Conservation (phyloP, 164 flowering plant species). For the Malania oleifera region DNA sequence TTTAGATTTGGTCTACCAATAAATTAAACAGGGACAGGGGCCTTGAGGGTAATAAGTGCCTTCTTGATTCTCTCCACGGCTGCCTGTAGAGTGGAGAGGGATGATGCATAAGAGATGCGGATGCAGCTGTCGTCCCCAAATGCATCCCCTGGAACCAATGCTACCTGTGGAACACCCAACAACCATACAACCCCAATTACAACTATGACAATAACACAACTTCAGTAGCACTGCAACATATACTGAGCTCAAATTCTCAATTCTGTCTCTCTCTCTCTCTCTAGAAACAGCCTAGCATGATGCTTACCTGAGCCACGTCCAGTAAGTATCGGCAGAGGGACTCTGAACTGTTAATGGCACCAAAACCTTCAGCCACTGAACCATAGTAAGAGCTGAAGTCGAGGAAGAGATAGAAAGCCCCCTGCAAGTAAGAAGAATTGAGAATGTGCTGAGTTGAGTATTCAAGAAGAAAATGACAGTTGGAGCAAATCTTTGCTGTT, state of each 20-base stretch:
- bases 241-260: background rate
- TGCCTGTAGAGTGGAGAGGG: constrained; percentile 63
- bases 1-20: background rate
- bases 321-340: constrained; percentile 80
- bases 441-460: background rate
- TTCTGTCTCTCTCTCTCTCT: background rate
- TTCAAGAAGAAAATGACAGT: background rate
- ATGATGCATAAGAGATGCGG: constrained; percentile 86
- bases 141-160: constrained; percentile 94
- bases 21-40: constrained; percentile 44
- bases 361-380: constrained; percentile 74
- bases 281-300: background rate
- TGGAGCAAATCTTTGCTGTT: constrained; percentile 1
- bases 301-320: constrained; percentile 73
- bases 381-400: constrained; percentile 90
- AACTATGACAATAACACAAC: too few species aligned
- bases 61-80: constrained; percentile 74
- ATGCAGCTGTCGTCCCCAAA: constrained; percentile 93
- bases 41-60: constrained; percentile 46
- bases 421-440: constrained; percentile 43
- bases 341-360: constrained; percentile 65
- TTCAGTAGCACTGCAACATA: background rate
- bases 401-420: constrained; percentile 89
- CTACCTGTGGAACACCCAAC: constrained; percentile 52
- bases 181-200: background rate